Conservation (phyloP, 1,139 yeast species). For the Nakaseomyces nivariensis region DNA sequence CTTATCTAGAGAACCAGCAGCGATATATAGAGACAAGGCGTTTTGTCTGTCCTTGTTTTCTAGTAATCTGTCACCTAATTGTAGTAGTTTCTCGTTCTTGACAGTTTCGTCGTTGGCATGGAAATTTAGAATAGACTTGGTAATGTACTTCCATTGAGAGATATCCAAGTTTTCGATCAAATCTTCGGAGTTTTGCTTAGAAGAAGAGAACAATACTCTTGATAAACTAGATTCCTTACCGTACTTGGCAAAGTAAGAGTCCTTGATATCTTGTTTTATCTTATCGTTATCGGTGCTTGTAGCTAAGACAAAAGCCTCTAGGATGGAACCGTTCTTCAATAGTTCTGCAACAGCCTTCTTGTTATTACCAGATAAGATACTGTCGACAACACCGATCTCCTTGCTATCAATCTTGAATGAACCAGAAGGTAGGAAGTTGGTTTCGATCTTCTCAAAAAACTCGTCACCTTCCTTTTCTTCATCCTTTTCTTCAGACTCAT, state of each 20-base stretch:
- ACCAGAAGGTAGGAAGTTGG: conserved; percentile 34
- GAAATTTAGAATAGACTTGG: conserved; percentile 58
- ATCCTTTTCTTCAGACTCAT: conserved; percentile 22
- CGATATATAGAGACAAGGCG: conserved; percentile 71
- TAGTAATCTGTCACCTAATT: conserved; percentile 65
- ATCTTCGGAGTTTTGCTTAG: conserved; percentile 55
- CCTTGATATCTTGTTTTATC: conserved; percentile 57
- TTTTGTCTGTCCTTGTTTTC: conserved; percentile 47
- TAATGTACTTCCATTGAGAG: conserved; percentile 72
- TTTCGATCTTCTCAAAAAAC: conserved; percentile 31
- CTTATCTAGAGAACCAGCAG: conserved; percentile 73
- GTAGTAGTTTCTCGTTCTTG: conserved; percentile 47
- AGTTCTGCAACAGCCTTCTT: conserved; percentile 62
- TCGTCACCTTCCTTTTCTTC: conserved; percentile 27
- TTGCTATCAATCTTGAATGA: conserved; percentile 7
- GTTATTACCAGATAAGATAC: conserved; percentile 52
- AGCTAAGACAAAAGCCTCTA: conserved; percentile 79
- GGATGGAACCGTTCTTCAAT: conserved; percentile 50
- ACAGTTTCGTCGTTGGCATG: conserved; percentile 34
- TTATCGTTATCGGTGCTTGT: conserved; percentile 51
- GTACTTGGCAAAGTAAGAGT: conserved; percentile 56
- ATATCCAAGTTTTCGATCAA: conserved; percentile 71
- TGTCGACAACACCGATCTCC: conserved; percentile 30
- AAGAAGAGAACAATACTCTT: conserved; percentile 60
- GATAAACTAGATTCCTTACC: conserved; percentile 47